Conservation (phyloP, 495 filamentous ascomycete species). For the Lindgomyces ingoldianus region DNA sequence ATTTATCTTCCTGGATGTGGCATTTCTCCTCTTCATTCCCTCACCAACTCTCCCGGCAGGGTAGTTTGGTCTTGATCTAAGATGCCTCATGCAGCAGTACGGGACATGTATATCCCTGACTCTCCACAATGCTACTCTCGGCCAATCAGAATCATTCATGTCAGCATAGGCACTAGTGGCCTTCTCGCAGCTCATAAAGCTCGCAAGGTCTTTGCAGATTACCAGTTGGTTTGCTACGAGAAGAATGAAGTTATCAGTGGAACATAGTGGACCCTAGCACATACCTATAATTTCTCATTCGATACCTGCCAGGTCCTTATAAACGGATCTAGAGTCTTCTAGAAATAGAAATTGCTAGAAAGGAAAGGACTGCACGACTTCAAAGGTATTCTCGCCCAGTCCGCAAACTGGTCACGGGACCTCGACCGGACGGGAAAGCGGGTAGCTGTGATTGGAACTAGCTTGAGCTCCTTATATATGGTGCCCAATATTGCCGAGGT, state of each 20-base stretch:
- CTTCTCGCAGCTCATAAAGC: conserved; percentile 9
- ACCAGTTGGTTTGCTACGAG: conserved; percentile 14
- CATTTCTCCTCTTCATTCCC: neutral
- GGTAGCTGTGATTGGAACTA: conserved; percentile 22
- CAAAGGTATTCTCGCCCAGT: conserved; percentile 26
- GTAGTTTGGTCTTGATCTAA: neutral
- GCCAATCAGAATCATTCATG: conserved; percentile 8
- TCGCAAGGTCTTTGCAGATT: neutral
- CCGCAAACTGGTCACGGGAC: conserved; percentile 16
- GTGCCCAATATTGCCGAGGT: conserved; percentile 10
- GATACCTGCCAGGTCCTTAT: conserved; percentile 8
- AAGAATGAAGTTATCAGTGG: conserved; percentile 21
- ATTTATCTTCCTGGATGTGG: neutral
- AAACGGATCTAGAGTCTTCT: conserved; percentile 15
- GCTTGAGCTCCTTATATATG: conserved; percentile 11
- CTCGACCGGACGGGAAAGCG: conserved; percentile 16
- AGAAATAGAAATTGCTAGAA: conserved; percentile 27
- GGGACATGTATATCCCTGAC: neutral
- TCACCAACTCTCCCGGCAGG: neutral
- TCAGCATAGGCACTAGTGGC: neutral
- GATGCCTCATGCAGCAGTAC: neutral
- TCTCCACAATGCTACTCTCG: neutral
- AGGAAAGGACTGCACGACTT: conserved; percentile 20
- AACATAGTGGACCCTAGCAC: conserved; percentile 19
- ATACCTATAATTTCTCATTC: conserved; percentile 18